Base-by-base conservation (phyloP, 2,329 filamentous ascomycete species). In the Sporothrix sp. region DNA sequence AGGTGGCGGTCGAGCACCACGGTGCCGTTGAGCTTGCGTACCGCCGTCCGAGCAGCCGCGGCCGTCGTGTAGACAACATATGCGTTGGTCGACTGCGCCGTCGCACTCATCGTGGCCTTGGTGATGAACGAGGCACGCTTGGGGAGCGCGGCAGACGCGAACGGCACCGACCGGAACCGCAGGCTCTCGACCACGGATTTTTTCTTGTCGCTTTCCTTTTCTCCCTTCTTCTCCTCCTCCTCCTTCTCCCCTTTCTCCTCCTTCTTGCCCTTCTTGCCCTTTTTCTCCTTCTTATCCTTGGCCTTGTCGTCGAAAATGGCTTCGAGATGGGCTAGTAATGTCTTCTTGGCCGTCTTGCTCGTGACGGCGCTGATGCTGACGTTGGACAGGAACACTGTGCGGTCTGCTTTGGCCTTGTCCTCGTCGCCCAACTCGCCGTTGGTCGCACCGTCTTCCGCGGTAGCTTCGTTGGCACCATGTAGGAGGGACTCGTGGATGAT, bases 71-170 rank as follows among this genome's bases (percentile, higher is more conserved):
- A 96, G 44, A 98, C 89, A 27, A 78, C 87, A 63, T 98, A 98
- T 42, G 93, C 93, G 64, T 98, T 96, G 53, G 90, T 89, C 55
- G 86, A 94, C 61, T 87, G 87, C 1, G 91, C 93, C 1, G 94
- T 98, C 18, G 87, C 81, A 54, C 87, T 83, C 84, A 96, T 91
- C 52, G 97, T 73, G 21, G 89, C 83, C 64, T 90, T 89, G 60
- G 87, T 94, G 55, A 91, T 93, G 65, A 82, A 97, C 21, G 93
- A 86, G n/a, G 91, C 93, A 56, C 91, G 87, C 70, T 95, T 96
- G 45, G 93, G 93, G 51, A 96, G 77, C 14, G 81, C 73, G 32
- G 74, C 78, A 25, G 81, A 81, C 5, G 85, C 78, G 65, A 94
- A 97, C 2, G 93, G 86, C 13, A 89, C 87, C 7, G 91, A 97